Evolutionary conservation across 306 rosid genomes (phyloP), one percentile per base, ranked within the genome.

Genomic region (Benincasa hispida): DNA sequence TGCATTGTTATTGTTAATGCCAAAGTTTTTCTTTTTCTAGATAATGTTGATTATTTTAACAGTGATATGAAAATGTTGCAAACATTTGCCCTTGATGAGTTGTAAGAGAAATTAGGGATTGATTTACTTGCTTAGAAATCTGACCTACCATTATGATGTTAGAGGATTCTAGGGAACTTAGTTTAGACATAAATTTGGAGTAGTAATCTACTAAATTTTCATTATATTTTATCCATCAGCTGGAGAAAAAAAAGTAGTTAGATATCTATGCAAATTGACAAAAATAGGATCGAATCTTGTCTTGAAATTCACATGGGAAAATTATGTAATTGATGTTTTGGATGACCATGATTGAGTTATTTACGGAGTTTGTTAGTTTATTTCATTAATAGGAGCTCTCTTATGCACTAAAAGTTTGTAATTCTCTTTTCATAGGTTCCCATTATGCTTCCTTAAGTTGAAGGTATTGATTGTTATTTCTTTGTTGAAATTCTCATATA

Each of bases 401-500:
- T 15, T 22, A 69, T 41, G 30, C 55, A 22, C 51, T 42, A 15
- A 45, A 69, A 19, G 9, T 41, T 68, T 69, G 4, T 7, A 42
- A 3, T 13, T 42, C n/a, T 42, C 55, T 67, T 66, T 53, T 9
- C 35, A 37, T 42, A 41, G 35, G 24, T 68, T 12, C 75, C 13
- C 35, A 21, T 22, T 11, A 6, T 42, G 6, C 18, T 42, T 42
- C 14, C 35, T 22, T 21, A 15, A 24, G 14, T 22, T 37, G 55
- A 55, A 56, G 65, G 57, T 58, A 24, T 62, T 82, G 77, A 68
- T 10, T 50, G 21, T 39, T 57, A 27, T 22, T 50, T 68, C 65
- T 13, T 72, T 62, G 22, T 76, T 59, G 70, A 22, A 42, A 58
- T 63, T 81, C 79, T 85, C 66, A 41, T 58, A 18, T 62, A 59